Conservation (phyloP, 1,139 yeast species). For the Blastobotrys illinoisensis region DNA sequence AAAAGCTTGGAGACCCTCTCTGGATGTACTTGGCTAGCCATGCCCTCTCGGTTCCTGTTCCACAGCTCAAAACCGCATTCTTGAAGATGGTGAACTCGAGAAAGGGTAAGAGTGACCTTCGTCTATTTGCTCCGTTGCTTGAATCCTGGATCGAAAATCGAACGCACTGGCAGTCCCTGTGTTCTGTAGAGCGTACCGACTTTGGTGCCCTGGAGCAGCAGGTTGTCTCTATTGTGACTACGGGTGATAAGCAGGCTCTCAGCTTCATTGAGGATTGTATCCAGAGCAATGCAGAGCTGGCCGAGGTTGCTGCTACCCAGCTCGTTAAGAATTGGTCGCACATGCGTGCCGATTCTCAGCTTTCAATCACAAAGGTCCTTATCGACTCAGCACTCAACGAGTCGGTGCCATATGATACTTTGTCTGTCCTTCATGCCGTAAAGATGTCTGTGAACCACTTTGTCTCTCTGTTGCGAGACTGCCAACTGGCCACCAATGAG, state of each 20-base stretch:
- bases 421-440: conserved; percentile 48
- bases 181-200: conserved; percentile 45
- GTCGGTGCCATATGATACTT: conserved; percentile 48
- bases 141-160: conserved; percentile 42
- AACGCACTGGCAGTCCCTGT: conserved; percentile 40
- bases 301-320: conserved; percentile 47
- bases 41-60: conserved; percentile 40
- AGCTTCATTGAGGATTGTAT: conserved; percentile 50
- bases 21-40: conserved; percentile 49
- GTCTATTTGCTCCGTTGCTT: conserved; percentile 29
- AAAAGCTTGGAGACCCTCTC: conserved; percentile 21
- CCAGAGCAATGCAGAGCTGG: conserved; percentile 46
- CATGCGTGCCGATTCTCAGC: conserved; percentile 53
- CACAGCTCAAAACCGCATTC: conserved; percentile 42
- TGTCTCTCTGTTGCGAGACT: conserved; percentile 45
- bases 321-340: conserved; percentile 49
- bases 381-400: conserved; percentile 50
- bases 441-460: conserved; percentile 44
- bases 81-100: conserved; percentile 36
- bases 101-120: conserved; percentile 32
- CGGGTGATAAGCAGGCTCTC: conserved; percentile 55
- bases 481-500: conserved; percentile 43
- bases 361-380: conserved; percentile 52
- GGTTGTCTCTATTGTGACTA: conserved; percentile 53
- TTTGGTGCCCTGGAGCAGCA: conserved; percentile 49